Conservation (phyloP, 176 grass and related monocot genomes). For the Zoysia pacifica region DNA sequence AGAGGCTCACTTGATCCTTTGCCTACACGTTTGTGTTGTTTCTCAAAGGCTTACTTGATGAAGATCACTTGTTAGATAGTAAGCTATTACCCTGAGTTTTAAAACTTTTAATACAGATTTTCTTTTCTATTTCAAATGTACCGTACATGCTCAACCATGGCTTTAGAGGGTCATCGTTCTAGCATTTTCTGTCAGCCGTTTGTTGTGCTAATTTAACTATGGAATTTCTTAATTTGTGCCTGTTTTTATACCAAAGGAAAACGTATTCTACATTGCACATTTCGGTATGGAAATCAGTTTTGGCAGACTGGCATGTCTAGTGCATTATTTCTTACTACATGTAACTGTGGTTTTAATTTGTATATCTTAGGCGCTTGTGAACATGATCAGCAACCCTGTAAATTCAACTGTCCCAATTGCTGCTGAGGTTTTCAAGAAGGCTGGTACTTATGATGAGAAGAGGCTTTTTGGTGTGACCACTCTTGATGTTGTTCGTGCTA, state of each 20-base stretch:
- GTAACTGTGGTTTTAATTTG: conserved; percentile 12
- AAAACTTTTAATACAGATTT: not conserved
- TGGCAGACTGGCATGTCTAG: not conserved
- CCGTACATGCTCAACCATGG: not conserved
- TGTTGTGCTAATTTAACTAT: not conserved
- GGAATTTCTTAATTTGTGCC: not conserved
- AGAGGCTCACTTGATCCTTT: not conserved
- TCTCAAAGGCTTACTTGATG: too few relatives aligned
- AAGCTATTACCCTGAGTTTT: not conserved
- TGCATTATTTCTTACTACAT: conserved; percentile 6
- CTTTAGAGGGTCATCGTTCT: not conserved
- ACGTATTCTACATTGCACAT: not conserved
- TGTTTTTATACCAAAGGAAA: not conserved
- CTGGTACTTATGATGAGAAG: conserved; percentile 79
- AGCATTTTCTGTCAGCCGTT: not conserved
- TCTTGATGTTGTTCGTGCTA: conserved; percentile 89
- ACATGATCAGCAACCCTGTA: conserved; percentile 97
- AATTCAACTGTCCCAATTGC: conserved; percentile 90
- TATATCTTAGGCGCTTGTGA: conserved; percentile 79
- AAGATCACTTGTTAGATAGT: conserved; percentile 7
- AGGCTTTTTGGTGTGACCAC: conserved; percentile 92
- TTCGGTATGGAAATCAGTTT: not conserved
- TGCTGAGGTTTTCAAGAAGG: conserved; percentile 94
- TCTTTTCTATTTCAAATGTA: not conserved
- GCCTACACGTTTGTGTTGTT: not conserved